These are phyloP conservation scores for Annona cherimola DNA, from an alignment of 164 flowering plant species.

Conservation along the genomic window DNA sequence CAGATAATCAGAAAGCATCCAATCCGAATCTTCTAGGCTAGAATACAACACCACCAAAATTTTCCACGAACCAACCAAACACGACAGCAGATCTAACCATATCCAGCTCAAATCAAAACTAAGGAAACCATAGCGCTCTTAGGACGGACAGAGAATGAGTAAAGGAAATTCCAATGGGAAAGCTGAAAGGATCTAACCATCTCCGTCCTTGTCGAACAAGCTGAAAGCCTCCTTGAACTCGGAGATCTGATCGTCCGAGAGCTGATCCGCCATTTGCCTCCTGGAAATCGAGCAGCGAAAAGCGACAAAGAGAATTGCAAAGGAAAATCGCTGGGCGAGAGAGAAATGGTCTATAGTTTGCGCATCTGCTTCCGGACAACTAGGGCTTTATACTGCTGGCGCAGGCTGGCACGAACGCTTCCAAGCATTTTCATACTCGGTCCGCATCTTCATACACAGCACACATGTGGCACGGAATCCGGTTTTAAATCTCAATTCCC, in stretches of 20 bases:
- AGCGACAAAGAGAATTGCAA: background rate
- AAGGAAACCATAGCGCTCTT: background rate
- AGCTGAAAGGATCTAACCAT: conserved; percentile 6
- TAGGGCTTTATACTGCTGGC: background rate
- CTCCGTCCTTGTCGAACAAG: conserved; percentile 14
- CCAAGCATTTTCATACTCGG: too few relatives aligned
- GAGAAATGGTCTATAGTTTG: background rate
- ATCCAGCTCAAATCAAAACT: background rate
- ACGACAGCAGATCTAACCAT: background rate
- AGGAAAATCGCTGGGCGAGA: background rate
- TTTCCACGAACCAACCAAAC: background rate
- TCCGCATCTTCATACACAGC: too few relatives aligned
- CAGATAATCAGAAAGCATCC: background rate
- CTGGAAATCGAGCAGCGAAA: background rate
- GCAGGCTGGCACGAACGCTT: too few relatives aligned
- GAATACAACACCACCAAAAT: background rate
- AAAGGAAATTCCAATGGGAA: background rate
- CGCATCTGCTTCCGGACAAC: background rate
- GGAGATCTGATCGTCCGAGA: conserved; percentile 11
- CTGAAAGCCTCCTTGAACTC: conserved; percentile 14
- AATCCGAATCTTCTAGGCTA: background rate
- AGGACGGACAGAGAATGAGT: too few relatives aligned
- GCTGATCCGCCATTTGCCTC: conserved; percentile 9
- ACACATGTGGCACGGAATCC: too few relatives aligned
- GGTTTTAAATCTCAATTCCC: too few relatives aligned